Conservation (phyloP, 2,329 filamentous ascomycete genomes). For the Colletotrichum sp. region DNA sequence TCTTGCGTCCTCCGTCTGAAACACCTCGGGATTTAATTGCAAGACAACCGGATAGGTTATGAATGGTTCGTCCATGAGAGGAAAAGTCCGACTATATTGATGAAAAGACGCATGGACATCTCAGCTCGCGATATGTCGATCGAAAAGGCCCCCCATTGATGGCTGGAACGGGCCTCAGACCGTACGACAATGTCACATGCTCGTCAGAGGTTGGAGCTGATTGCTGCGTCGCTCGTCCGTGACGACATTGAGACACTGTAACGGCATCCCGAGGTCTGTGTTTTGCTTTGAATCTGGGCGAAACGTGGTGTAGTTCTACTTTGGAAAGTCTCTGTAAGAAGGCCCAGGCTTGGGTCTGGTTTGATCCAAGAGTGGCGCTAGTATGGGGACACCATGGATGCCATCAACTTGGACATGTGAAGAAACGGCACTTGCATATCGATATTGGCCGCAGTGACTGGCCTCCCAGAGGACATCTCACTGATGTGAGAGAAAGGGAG, state of each 20-base stretch:
- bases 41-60: neutral
- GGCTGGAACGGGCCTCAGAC: neutral
- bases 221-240: neutral
- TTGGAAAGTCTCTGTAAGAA: neutral
- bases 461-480: neutral
- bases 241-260: neutral
- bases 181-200: neutral
- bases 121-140: neutral
- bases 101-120: neutral
- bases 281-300: neutral
- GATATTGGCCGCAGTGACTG: neutral
- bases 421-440: neutral
- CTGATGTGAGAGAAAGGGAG: neutral
- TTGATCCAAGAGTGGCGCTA: neutral
- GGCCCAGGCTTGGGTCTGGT: neutral
- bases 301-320: neutral
- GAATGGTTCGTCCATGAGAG: neutral
- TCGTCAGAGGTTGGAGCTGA: neutral
- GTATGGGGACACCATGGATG: neutral
- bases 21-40: neutral
- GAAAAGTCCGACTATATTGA: neutral
- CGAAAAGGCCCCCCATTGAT: neutral
- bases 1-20: neutral
- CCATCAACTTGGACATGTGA: neutral
- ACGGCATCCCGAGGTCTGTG: neutral